A percentile compares a stretch with the other conserved stretches of the same genome.
These are phyloP conservation scores for Xerocomus brunneocitrinus DNA, from an alignment of 768 basidiomycete genomes.

Conservation along the genomic window DNA sequence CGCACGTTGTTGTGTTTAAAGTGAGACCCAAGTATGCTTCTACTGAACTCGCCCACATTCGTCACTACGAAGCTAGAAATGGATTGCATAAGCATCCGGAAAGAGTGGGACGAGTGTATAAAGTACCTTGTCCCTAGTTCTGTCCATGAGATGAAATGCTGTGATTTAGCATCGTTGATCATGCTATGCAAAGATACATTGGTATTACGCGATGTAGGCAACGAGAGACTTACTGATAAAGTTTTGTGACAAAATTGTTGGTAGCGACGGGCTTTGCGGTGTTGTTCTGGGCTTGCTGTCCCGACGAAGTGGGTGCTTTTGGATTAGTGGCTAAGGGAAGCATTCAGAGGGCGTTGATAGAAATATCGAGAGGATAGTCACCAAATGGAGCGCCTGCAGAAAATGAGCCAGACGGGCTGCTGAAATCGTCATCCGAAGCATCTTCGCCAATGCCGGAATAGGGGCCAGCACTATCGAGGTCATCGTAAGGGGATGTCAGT, in stretches of 20 bases:
- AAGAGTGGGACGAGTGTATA: not conserved
- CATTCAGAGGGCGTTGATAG: not conserved
- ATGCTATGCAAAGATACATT: constrained; percentile 45
- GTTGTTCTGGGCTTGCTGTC: constrained; percentile 42
- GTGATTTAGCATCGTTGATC: constrained; percentile 79
- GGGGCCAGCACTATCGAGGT: constrained; percentile 47
- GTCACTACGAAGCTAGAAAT: constrained; percentile 67
- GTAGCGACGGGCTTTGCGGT: constrained; percentile 62
- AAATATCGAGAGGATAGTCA: not conserved
- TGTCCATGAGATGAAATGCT: constrained; percentile 80
- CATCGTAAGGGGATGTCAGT: constrained; percentile 46
- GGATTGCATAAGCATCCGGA: not conserved
- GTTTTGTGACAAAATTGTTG: constrained; percentile 86
- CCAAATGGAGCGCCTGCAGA: constrained; percentile 7
- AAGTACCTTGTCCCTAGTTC: constrained; percentile 64
- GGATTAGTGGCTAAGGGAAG: constrained; percentile 7
- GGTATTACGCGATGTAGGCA: not conserved
- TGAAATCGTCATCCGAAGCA: constrained; percentile 24
- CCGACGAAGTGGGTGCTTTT: constrained; percentile 16
- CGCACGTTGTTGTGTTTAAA: constrained; percentile 89
- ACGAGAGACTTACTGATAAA: constrained; percentile 63
- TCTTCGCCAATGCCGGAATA: constrained; percentile 21
- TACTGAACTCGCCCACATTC: constrained; percentile 81
- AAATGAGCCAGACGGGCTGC: constrained; percentile 16
- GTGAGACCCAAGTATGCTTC: constrained; percentile 78